Evolutionary conservation across 129 eudicot species (phyloP).

Genomic region (Centella asiatica): DNA sequence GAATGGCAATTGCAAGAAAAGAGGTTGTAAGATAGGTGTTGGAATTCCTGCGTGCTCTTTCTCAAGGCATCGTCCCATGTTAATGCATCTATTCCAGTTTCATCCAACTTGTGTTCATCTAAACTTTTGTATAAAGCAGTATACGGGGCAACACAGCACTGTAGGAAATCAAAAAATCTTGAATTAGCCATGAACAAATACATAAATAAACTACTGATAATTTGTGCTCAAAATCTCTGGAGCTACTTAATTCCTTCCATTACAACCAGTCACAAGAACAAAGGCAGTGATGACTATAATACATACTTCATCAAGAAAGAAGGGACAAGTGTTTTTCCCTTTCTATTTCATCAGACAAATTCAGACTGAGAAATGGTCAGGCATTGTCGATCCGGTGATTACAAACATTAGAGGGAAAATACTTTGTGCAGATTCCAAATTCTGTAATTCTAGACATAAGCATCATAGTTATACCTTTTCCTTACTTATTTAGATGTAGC

Average conservation of each 20-base stretch:
- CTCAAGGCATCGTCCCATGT: constrained; percentile 69
- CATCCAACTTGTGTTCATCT: constrained; percentile 30
- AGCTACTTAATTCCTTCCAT: not conserved
- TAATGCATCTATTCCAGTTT: constrained; percentile 25
- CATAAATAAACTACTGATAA: not conserved
- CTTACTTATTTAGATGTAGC: constrained; percentile 60
- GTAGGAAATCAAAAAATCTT: not conserved
- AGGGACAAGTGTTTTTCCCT: too few species aligned
- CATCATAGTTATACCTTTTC: constrained; percentile 44
- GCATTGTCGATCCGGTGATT: not conserved
- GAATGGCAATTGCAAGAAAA: constrained; percentile 93
- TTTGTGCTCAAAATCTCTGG: not conserved
- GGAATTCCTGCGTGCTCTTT: constrained; percentile 78
- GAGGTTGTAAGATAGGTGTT: constrained; percentile 71
- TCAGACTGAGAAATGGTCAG: too few species aligned
- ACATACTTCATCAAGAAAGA: too few species aligned
- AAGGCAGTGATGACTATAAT: too few species aligned
- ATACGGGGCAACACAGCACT: constrained; percentile 25
- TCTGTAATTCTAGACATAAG: not conserved
- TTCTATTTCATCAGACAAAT: too few species aligned
- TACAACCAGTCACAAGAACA: not conserved
- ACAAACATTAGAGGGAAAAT: not conserved
- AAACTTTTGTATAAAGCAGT: constrained; percentile 20
- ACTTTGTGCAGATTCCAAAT: too few species aligned
- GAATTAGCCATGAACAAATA: constrained; percentile 5